A percentile compares a stretch with the other conserved stretches of the same genome.
phyloP scores from a whole-genome alignment of 495 filamentous ascomycete genomes.

The Xylaria cubensis region DNA sequence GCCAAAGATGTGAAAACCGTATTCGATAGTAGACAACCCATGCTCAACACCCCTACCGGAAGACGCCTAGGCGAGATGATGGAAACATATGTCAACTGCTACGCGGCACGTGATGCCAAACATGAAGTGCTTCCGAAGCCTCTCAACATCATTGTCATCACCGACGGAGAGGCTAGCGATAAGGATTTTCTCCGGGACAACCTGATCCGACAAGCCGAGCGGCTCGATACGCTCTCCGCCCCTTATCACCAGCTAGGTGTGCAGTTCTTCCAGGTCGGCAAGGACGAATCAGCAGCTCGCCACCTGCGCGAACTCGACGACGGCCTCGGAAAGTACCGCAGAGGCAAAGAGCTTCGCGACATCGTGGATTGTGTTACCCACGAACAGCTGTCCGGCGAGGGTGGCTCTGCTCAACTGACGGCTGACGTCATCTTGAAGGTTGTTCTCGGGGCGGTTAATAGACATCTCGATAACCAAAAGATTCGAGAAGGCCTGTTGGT shows the following conservation, averaged over 20 bases:
- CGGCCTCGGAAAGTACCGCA: constrained; percentile 56
- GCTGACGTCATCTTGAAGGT: constrained; percentile 80
- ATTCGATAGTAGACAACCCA: constrained; percentile 69
- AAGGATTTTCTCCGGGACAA: constrained; percentile 65
- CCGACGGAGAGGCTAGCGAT: constrained; percentile 86
- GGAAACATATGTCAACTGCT: constrained; percentile 64
- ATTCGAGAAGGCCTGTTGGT: constrained; percentile 20
- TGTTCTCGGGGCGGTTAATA: constrained; percentile 78
- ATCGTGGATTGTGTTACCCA: constrained; percentile 95
- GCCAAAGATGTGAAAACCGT: constrained; percentile 64
- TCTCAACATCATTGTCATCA: constrained; percentile 95
- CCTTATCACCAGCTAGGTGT: constrained; percentile 88
- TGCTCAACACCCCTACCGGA: constrained; percentile 78
- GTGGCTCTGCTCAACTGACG: constrained; percentile 44
- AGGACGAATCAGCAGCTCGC: constrained; percentile 66
- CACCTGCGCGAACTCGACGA: constrained; percentile 81
- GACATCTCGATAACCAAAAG: constrained; percentile 57
- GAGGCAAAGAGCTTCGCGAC: constrained; percentile 68
- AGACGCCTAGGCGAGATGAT: constrained; percentile 75
- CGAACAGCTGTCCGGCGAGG: constrained; percentile 50
- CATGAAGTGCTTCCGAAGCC: constrained; percentile 63
- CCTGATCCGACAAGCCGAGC: constrained; percentile 70
- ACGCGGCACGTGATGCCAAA: constrained; percentile 44
- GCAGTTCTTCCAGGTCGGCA: constrained; percentile 96
- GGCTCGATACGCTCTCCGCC: constrained; percentile 74